phyloP scores from a whole-genome alignment of 2,329 filamentous ascomycete genomes.

The Hypoxylon sp. region DNA sequence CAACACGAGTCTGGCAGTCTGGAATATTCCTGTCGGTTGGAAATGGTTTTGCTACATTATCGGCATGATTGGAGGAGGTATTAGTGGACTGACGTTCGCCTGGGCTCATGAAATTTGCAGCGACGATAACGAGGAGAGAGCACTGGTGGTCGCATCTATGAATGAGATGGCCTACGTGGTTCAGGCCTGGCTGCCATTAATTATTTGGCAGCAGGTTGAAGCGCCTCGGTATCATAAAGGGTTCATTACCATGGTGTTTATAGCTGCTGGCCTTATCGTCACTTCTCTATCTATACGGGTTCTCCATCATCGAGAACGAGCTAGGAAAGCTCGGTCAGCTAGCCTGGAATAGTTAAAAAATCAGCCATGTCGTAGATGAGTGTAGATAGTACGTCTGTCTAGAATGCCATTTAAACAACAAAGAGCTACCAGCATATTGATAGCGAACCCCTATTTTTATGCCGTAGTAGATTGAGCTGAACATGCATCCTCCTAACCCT shows the following conservation, averaged over 20 bases:
- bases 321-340: slow-evolving; percentile 33
- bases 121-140: slow-evolving; percentile 73
- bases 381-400: not conserved
- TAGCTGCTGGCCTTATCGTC: slow-evolving; percentile 65
- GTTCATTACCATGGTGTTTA: slow-evolving; percentile 67
- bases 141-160: slow-evolving; percentile 75
- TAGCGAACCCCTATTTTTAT: not conserved
- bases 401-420: not conserved
- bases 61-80: slow-evolving; percentile 65
- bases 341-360: slow-evolving; percentile 30
- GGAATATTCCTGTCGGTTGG: slow-evolving; percentile 66
- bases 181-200: slow-evolving; percentile 77
- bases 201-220: slow-evolving; percentile 76
- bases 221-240: slow-evolving; percentile 73
- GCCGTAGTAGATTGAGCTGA: not conserved
- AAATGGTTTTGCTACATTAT: slow-evolving; percentile 76
- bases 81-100: slow-evolving; percentile 63
- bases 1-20: slow-evolving; percentile 59
- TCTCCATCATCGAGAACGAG: slow-evolving; percentile 61
- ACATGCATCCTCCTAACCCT: not conserved
- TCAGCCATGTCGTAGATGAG: not conserved
- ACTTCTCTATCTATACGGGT: slow-evolving; percentile 64
- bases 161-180: slow-evolving; percentile 79
- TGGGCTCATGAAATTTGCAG: slow-evolving; percentile 67
- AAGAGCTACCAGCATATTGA: not conserved